Percentiles rank a stretch among this genome's conserved stretches.
These are phyloP conservation scores for Teunomyces atbi DNA, from an alignment of 805 yeast genomes.

Conservation along the genomic window DNA sequence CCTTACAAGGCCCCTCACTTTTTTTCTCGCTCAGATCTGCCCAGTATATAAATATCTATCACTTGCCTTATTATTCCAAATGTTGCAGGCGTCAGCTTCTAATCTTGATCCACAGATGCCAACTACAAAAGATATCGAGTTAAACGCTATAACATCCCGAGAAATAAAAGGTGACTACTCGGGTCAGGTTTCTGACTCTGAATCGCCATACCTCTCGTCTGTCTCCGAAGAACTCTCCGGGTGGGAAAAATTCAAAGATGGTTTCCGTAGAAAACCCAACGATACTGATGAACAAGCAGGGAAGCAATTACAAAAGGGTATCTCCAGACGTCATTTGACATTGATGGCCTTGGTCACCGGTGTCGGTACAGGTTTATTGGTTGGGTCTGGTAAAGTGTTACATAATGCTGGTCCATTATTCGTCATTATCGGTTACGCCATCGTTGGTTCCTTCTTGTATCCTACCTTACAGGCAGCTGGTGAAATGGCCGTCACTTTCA, in stretches of 20 bases:
- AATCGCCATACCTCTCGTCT: constrained; percentile 10
- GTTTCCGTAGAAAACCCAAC: constrained; percentile 21
- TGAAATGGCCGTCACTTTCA: constrained; percentile 58
- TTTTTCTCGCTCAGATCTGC: background rate
- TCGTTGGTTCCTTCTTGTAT: constrained; percentile 34
- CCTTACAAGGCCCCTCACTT: background rate
- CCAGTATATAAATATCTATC: background rate
- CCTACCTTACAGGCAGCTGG: constrained; percentile 44
- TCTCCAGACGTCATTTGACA: constrained; percentile 41
- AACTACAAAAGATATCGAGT: constrained; percentile 13
- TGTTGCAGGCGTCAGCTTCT: background rate
- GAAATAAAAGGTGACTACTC: constrained; percentile 14
- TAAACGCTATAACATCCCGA: constrained; percentile 15
- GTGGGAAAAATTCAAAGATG: constrained; percentile 29
- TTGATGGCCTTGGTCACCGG: constrained; percentile 38
- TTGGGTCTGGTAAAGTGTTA: constrained; percentile 38
- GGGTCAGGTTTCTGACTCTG: constrained; percentile 12
- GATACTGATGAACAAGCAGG: constrained; percentile 15
- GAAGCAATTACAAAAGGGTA: constrained; percentile 25
- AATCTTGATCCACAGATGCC: constrained; percentile 1
- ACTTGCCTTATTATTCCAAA: background rate
- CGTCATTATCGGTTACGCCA: constrained; percentile 31
- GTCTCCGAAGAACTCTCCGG: constrained; percentile 9
- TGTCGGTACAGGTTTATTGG: constrained; percentile 44
- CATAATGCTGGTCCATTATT: constrained; percentile 38